Evolutionary conservation across 2,329 filamentous ascomycete genomes (phyloP).

Genomic region (Aspergillus fijiensis): DNA sequence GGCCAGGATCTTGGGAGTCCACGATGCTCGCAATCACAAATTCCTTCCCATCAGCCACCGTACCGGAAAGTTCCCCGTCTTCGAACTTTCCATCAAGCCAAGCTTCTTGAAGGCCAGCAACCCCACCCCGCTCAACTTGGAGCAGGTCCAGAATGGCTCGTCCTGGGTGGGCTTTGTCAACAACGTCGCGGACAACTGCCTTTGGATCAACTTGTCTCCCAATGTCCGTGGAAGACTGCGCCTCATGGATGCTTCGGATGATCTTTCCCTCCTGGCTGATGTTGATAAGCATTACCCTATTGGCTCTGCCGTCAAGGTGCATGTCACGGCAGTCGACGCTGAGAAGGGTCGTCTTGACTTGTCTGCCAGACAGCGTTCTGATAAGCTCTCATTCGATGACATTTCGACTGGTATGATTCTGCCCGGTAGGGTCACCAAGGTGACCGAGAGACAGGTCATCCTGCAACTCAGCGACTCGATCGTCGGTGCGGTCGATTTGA

Average conservation of each 20-base stretch:
- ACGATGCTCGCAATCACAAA: slow-evolving; percentile 84
- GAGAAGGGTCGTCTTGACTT: slow-evolving; percentile 77
- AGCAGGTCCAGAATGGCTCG: slow-evolving; percentile 70
- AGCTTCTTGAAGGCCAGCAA: slow-evolving; percentile 56
- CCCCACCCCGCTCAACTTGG: slow-evolving; percentile 65
- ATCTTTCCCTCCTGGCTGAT: slow-evolving; percentile 75
- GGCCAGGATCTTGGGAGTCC: slow-evolving; percentile 79
- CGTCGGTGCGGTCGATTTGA: slow-evolving; percentile 75
- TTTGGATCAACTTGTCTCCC: slow-evolving; percentile 91
- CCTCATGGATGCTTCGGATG: slow-evolving; percentile 81
- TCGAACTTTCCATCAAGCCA: slow-evolving; percentile 81
- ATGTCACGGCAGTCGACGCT: slow-evolving; percentile 71
- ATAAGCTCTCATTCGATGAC: slow-evolving; percentile 65
- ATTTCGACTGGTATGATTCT: slow-evolving; percentile 78
- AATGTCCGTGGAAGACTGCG: slow-evolving; percentile 81
- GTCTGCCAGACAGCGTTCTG: slow-evolving; percentile 67
- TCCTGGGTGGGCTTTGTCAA: slow-evolving; percentile 84
- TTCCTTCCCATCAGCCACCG: slow-evolving; percentile 91
- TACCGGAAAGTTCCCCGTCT: slow-evolving; percentile 71
- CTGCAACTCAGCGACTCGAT: slow-evolving; percentile 81
- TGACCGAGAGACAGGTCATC: slow-evolving; percentile 77
- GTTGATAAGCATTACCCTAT: slow-evolving; percentile 79
- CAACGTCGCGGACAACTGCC: slow-evolving; percentile 73
- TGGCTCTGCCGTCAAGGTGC: slow-evolving; percentile 81
- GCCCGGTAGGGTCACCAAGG: slow-evolving; percentile 78